Evolutionary conservation across 257 asterid species (phyloP).

Genomic region (Lithospermum erythrorhizon): DNA sequence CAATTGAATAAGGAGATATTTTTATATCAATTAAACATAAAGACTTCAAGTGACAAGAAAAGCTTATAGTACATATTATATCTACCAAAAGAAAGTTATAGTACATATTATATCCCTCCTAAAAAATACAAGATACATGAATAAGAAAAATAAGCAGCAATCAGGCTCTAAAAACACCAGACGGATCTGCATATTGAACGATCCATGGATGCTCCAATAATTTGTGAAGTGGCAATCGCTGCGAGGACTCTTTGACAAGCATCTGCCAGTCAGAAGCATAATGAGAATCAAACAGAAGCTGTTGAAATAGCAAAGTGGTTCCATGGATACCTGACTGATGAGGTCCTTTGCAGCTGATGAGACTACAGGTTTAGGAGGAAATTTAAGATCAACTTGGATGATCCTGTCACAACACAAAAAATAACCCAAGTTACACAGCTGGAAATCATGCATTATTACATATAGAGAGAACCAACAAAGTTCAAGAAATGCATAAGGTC

Average conservation of each 20-base stretch:
- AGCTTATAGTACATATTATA: too few relatives aligned
- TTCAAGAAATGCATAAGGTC: neutral
- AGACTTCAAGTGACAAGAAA: too few relatives aligned
- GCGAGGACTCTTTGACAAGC: slow-evolving; percentile 81
- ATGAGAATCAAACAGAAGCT: too few relatives aligned
- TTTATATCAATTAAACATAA: too few relatives aligned
- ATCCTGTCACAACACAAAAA: slow-evolving; percentile 38
- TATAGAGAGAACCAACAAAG: neutral
- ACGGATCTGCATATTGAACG: slow-evolving; percentile 85
- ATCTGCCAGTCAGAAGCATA: slow-evolving; percentile 30
- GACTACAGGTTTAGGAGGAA: slow-evolving; percentile 75
- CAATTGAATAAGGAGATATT: too few relatives aligned
- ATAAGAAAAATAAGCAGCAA: neutral
- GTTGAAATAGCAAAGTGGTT: neutral
- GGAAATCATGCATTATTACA: neutral
- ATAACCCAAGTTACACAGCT: neutral
- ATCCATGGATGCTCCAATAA: slow-evolving; percentile 95
- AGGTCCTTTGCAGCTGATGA: slow-evolving; percentile 90
- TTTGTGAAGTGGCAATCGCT: slow-evolving; percentile 74
- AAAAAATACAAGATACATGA: too few relatives aligned
- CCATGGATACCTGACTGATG: slow-evolving; percentile 52
- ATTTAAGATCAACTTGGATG: slow-evolving; percentile 82
- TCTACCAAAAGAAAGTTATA: too few relatives aligned
- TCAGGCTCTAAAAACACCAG: slow-evolving; percentile 64
- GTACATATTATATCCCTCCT: too few relatives aligned